Evolutionary conservation across 768 basidiomycete genomes (phyloP).

Genomic region (Rhodocollybia butyracea): DNA sequence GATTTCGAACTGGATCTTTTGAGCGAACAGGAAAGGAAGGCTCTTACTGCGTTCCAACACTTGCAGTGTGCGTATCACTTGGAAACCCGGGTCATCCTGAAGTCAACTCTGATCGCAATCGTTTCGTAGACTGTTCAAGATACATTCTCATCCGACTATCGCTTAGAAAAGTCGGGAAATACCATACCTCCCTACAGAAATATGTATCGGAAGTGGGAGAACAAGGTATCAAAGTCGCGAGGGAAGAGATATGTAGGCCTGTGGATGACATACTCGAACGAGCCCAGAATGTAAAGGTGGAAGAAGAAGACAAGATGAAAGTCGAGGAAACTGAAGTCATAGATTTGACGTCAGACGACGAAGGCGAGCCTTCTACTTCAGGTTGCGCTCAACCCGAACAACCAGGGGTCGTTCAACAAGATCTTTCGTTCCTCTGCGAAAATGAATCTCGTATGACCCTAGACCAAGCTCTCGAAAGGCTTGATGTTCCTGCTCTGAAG

Average conservation of each 20-base stretch:
- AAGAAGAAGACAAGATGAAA: neutral
- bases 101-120: neutral
- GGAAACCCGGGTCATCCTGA: neutral
- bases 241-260: neutral
- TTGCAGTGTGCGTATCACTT: neutral
- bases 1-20: neutral
- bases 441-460: slow-evolving; percentile 3
- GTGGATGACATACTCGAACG: neutral
- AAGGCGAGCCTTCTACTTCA: neutral
- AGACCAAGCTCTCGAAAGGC: neutral
- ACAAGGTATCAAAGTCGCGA: neutral
- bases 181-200: slow-evolving; percentile 1
- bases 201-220: slow-evolving; percentile 1
- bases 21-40: neutral
- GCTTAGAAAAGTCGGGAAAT: slow-evolving; percentile 3
- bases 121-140: neutral
- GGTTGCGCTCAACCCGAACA: neutral
- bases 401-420: neutral
- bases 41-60: neutral
- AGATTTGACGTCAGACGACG: slow-evolving; percentile 2
- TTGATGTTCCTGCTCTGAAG: neutral
- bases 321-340: neutral
- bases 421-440: slow-evolving; percentile 1
- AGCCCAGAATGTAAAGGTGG: neutral
- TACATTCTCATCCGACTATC: slow-evolving; percentile 4